These are phyloP conservation scores for Sonneratia caseolaris DNA, from an alignment of 345 rosid genomes.

Conservation along the genomic window DNA sequence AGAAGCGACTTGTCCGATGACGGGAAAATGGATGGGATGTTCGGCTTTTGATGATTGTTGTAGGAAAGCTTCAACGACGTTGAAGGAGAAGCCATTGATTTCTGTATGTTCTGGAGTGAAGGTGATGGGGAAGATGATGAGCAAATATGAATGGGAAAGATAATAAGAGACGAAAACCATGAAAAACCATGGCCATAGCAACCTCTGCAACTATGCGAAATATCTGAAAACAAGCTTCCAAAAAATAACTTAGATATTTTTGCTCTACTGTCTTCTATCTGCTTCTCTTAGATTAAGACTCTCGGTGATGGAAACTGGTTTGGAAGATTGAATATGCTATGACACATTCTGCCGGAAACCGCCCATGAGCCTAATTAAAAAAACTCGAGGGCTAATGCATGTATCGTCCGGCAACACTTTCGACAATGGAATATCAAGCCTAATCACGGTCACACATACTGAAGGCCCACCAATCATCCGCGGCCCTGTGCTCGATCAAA, in stretches of 20 bases:
- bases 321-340: too few relatives aligned
- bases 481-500: too few relatives aligned
- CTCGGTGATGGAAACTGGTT: too few relatives aligned
- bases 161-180: not conserved
- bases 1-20: conserved; percentile 9
- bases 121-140: not conserved
- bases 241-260: conserved; percentile 3
- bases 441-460: too few relatives aligned
- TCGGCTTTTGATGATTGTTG: conserved; percentile 9
- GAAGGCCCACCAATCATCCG: too few relatives aligned
- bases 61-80: conserved; percentile 17
- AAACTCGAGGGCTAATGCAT: too few relatives aligned
- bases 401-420: too few relatives aligned
- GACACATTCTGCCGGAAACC: too few relatives aligned
- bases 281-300: not conserved
- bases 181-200: conserved; percentile 5
- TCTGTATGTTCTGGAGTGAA: not conserved
- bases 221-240: conserved; percentile 15
- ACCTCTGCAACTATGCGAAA: not conserved
- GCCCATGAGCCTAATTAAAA: too few relatives aligned
- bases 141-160: not conserved
- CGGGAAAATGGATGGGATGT: conserved; percentile 9
- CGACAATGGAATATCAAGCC: too few relatives aligned
- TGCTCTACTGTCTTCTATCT: not conserved
- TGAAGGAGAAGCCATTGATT: conserved; percentile 26